Evolutionary conservation across 2,329 filamentous ascomycete genomes (phyloP), one percentile per base, ranked within the genome.

Genomic region (Apiospora hydei): DNA sequence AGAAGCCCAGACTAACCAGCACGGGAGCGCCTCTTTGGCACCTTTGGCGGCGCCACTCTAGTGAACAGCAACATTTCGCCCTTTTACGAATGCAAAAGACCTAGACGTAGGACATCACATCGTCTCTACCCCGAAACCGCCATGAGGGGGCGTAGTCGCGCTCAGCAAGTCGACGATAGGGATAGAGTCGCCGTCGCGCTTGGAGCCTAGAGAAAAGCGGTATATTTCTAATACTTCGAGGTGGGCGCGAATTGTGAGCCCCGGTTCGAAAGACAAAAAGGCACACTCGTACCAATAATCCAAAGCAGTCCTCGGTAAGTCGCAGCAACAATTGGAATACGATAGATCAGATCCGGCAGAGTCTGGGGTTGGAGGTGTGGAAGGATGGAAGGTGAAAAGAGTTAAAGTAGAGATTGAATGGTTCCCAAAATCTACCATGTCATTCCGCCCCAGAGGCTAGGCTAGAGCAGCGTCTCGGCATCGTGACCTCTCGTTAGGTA

Each of bases 21-120:
- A 82, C 88, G 84, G n/a, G 89, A 90, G 71, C 89, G 85, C 77
- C 83, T 86, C 81, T 90, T 91, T 44, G 88, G 88, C 64, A 84
- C 82, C 80, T 89, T 90, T n/a, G 88, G 87, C 67, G 85, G 80
- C 72, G 88, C 88, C 69, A 87, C 80, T 79, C 84, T 85, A n/a
- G 88, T 89, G 77, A 89, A 91, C 64, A 91, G 80, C 76, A 91
- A 81, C 89, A 90, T 90, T 64, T 75, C 80, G 76, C 74, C 72
- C 34, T 41, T 64, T 34, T 41, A 64, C 57, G 75, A 71, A 72
- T 44, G 73, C 69, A 67, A 46, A 47, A 71, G 69, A 72, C 70
- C 67, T 67, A 72, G 72, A 68, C 13, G 21, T 41, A 64, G 57
- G 41, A 34, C 41, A 69, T 67, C 70, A 75, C 57, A 64, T 64